Conservation (phyloP, 495 filamentous ascomycete genomes). For the Aspergillus egyptiacus region DNA sequence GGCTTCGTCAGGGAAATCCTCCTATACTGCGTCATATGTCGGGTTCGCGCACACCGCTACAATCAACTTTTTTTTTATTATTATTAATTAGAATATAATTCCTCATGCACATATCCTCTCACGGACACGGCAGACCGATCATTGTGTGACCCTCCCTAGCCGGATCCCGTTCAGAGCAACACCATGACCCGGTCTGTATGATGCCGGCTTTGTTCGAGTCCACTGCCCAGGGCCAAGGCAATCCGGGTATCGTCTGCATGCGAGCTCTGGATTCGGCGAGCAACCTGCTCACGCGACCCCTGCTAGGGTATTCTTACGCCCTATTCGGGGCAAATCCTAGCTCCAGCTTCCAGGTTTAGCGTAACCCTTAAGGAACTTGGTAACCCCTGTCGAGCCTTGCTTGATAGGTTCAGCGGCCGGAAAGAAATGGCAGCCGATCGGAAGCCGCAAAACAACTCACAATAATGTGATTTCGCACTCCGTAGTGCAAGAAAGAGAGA, state of each 20-base stretch:
- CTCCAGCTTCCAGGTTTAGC: background rate
- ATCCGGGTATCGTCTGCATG: background rate
- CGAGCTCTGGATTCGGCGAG: background rate
- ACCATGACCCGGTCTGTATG: conserved; percentile 4
- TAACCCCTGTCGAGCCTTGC: background rate
- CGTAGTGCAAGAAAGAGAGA: background rate
- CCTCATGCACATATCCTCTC: conserved; percentile 2
- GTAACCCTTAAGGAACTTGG: background rate
- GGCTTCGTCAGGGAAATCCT: background rate
- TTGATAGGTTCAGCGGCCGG: too few relatives aligned
- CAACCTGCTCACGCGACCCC: conserved; percentile 1
- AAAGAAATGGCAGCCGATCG: too few relatives aligned
- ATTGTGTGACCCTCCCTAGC: background rate
- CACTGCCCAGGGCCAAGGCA: background rate
- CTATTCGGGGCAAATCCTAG: background rate
- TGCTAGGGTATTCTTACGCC: background rate
- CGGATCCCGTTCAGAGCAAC: background rate
- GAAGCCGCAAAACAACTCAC: too few relatives aligned
- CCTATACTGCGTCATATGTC: conserved; percentile 6
- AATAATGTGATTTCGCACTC: too few relatives aligned
- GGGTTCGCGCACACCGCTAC: conserved; percentile 20
- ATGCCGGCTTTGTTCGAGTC: conserved; percentile 5
- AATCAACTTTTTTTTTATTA: too few relatives aligned
- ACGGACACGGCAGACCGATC: conserved; percentile 1
- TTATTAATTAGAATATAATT: conserved; percentile 3